These are phyloP conservation scores for Mucor racemosus DNA, from an alignment of 371 early-diverging fungal genomes.

Conservation along the genomic window DNA sequence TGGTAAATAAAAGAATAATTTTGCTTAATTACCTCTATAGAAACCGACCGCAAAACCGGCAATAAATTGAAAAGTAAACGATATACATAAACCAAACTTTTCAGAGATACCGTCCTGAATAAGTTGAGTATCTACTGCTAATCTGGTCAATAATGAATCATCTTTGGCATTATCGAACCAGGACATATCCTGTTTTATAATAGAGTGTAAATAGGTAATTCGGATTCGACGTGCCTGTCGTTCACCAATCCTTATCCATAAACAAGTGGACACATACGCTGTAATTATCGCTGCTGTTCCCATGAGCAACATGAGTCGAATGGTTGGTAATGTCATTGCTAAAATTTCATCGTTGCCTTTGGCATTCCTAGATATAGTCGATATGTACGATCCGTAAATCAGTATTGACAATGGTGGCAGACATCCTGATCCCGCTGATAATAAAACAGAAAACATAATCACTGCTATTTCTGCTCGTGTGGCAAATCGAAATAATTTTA, in stretches of 20 bases:
- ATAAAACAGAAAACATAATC: conserved; percentile 26
- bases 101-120: conserved; percentile 86
- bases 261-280: conserved; percentile 35
- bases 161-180: conserved; percentile 79
- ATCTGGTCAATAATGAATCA: conserved; percentile 69
- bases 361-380: background rate
- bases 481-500: conserved; percentile 44
- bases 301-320: conserved; percentile 40
- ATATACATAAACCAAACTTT: conserved; percentile 77
- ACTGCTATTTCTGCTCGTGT: conserved; percentile 27
- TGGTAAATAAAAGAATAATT: background rate
- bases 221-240: conserved; percentile 41
- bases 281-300: conserved; percentile 38
- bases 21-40: conserved; percentile 41
- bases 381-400: conserved; percentile 43
- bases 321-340: conserved; percentile 17
- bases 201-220: conserved; percentile 60
- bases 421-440: conserved; percentile 36
- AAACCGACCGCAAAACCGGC: conserved; percentile 55
- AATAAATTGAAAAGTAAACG: conserved; percentile 45
- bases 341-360: conserved; percentile 12
- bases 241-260: conserved; percentile 43
- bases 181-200: conserved; percentile 83
- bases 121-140: conserved; percentile 73
- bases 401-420: conserved; percentile 43